Evolutionary conservation across 2,329 filamentous ascomycete species (phyloP).

Genomic region (Diaporthe sp.): DNA sequence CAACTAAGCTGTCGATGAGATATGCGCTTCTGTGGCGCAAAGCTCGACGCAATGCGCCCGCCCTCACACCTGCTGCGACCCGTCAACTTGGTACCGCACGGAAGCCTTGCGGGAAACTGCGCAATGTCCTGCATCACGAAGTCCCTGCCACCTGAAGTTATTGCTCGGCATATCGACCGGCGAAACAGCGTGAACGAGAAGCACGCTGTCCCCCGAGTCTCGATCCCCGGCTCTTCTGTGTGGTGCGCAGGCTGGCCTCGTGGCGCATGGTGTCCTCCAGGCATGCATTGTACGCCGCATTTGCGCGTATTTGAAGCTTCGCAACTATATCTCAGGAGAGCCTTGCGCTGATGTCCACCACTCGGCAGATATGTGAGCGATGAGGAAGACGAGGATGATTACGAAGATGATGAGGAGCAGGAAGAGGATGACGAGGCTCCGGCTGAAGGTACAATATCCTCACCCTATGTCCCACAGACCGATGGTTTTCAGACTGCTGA

Average conservation of each 20-base stretch:
- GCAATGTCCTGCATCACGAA: background rate
- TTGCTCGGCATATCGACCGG: background rate
- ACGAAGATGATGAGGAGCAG: constrained; percentile 53
- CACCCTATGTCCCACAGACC: background rate
- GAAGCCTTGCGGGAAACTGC: background rate
- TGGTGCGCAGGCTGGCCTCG: background rate
- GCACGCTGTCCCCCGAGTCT: background rate
- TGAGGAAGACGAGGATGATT: constrained; percentile 53
- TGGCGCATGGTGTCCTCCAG: background rate
- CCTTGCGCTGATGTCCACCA: background rate
- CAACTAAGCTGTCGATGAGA: background rate
- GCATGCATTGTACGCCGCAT: background rate
- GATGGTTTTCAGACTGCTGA: background rate
- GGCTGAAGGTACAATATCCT: constrained; percentile 47
- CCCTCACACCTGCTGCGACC: background rate
- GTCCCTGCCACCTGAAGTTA: background rate
- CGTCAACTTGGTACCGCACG: background rate
- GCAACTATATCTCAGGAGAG: background rate
- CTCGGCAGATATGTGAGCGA: constrained; percentile 48
- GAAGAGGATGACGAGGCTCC: constrained; percentile 53
- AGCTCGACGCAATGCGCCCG: constrained; percentile 2
- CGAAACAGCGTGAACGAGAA: background rate
- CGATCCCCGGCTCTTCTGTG: background rate
- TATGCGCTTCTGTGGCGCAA: constrained; percentile 39
- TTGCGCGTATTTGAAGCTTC: background rate